Evolutionary conservation across 345 rosid genomes (phyloP).

Genomic region (Syzygium aromaticum): DNA sequence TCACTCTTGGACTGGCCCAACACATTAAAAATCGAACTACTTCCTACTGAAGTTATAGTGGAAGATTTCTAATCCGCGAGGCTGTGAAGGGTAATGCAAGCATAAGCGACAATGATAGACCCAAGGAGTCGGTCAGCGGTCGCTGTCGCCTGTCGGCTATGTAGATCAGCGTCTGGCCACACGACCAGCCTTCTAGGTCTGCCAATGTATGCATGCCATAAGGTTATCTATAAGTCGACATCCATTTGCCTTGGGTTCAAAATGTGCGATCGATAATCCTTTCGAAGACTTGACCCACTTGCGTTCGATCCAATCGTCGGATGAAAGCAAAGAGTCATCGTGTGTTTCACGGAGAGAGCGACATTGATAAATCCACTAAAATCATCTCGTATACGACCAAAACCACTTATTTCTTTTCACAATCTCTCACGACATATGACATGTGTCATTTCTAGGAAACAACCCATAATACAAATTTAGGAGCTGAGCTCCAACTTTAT

Average conservation of each 20-base stretch:
- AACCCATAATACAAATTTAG: background rate
- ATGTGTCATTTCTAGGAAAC: too few relatives aligned
- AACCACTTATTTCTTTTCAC: too few relatives aligned
- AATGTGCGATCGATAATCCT: too few relatives aligned
- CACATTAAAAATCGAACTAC: background rate
- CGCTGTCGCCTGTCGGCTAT: too few relatives aligned
- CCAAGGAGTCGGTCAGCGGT: background rate
- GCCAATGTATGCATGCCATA: too few relatives aligned
- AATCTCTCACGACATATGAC: too few relatives aligned
- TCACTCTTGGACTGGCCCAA: background rate
- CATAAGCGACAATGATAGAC: background rate
- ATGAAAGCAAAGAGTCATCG: background rate
- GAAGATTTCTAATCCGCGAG: background rate
- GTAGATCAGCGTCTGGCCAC: background rate
- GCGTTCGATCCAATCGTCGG: background rate
- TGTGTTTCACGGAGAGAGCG: background rate
- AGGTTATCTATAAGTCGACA: too few relatives aligned
- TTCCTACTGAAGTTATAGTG: background rate
- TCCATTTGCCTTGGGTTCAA: too few relatives aligned
- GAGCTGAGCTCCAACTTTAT: background rate
- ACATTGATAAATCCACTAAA: background rate
- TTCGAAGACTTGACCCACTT: background rate
- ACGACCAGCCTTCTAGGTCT: too few relatives aligned
- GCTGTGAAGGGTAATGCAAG: background rate
- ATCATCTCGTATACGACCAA: too few relatives aligned